Conservation (phyloP, 1,139 yeast species). For the Sugiyamaella novakii region DNA sequence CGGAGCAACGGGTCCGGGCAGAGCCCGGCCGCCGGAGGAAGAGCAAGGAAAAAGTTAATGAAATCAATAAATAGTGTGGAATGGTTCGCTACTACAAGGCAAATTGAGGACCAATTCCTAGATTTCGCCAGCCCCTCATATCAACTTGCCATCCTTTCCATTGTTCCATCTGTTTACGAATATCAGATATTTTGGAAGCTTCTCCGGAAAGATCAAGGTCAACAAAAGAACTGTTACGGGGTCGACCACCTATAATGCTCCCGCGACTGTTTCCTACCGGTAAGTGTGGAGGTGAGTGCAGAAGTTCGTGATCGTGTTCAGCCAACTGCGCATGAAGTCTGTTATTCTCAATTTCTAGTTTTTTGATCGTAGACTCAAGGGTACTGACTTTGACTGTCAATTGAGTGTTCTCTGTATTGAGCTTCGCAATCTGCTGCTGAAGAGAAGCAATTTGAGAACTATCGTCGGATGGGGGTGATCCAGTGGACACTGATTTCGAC, state of each 20-base stretch:
- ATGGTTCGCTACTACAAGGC: constrained; percentile 45
- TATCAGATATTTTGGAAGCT: constrained; percentile 35
- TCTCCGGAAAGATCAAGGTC: constrained; percentile 43
- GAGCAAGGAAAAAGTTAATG: neutral
- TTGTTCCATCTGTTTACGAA: constrained; percentile 46
- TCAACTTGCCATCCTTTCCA: constrained; percentile 91
- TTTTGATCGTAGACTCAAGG: constrained; percentile 1
- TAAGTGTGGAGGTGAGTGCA: constrained; percentile 13
- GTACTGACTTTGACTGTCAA: neutral
- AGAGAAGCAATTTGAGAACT: neutral
- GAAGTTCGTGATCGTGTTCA: constrained; percentile 20
- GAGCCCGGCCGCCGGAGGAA: constrained; percentile 9
- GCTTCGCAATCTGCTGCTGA: neutral
- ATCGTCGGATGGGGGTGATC: neutral
- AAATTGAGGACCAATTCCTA: constrained; percentile 62
- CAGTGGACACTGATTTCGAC: neutral
- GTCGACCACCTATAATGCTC: constrained; percentile 11
- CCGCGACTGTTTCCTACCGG: constrained; percentile 1
- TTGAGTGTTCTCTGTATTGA: constrained; percentile 7
- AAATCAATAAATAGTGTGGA: neutral
- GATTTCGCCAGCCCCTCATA: constrained; percentile 76
- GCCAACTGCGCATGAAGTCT: constrained; percentile 16
- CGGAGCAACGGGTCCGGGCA: constrained; percentile 1
- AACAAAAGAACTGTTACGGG: constrained; percentile 36
- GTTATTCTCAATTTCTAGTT: constrained; percentile 6